A percentile compares a stretch with the other conserved stretches of the same genome.
Evolutionary conservation across 2,329 filamentous ascomycete genomes (phyloP).

Genomic region (Clonostachys byssicola): DNA sequence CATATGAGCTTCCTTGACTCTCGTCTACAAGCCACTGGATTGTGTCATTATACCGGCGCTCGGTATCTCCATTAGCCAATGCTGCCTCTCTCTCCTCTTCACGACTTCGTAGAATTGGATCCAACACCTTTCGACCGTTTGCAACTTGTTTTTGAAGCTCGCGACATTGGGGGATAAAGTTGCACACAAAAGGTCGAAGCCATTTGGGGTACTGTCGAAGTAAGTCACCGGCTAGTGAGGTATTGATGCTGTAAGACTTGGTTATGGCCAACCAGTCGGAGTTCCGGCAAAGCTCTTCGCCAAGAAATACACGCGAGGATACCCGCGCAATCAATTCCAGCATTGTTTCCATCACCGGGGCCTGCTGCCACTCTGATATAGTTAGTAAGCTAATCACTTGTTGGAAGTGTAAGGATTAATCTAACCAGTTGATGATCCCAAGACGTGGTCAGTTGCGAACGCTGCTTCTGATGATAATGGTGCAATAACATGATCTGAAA

Average conservation of each 20-base stretch:
- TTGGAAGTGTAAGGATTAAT: too few species aligned
- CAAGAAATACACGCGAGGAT: constrained; percentile 10
- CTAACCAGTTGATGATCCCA: too few species aligned
- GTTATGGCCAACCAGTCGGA: constrained; percentile 9
- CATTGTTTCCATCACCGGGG: too few species aligned
- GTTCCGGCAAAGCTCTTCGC: constrained; percentile 10
- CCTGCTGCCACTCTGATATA: too few species aligned
- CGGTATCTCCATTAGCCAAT: constrained; percentile 17
- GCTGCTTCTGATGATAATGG: too few species aligned
- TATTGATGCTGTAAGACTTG: constrained; percentile 4
- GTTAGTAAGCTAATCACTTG: too few species aligned
- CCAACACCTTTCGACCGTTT: constrained; percentile 3
- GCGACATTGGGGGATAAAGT: constrained; percentile 9
- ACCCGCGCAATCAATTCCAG: constrained; percentile 7
- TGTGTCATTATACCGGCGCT: constrained; percentile 27
- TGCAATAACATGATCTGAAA: too few species aligned
- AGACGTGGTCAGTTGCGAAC: too few species aligned
- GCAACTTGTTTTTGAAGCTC: constrained; percentile 4
- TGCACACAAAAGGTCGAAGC: constrained; percentile 7
- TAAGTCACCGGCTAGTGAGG: constrained; percentile 1
- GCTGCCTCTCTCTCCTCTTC: constrained; percentile 4
- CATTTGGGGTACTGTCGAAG: constrained; percentile 8
- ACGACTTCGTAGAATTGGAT: constrained; percentile 7
- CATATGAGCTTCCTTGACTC: constrained; percentile 4
- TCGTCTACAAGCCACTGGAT: constrained; percentile 11